phyloP scores from a whole-genome alignment of 106 monocot genomes.

The Apostasia ramifera region DNA sequence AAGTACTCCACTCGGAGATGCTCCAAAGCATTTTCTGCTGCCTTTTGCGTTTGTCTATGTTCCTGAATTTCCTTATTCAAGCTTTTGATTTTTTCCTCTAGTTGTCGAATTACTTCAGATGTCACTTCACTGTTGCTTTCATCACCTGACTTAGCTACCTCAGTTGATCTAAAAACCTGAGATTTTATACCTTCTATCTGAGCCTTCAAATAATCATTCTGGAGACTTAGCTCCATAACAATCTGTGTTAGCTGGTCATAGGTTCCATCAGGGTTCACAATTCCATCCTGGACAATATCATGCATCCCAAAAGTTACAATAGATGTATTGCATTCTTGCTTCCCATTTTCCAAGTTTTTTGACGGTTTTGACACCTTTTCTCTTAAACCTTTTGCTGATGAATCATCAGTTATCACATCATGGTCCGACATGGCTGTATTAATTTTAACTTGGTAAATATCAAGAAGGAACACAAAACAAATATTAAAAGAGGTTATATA shows the following conservation, averaged over 20 bases:
- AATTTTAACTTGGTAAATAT: neutral
- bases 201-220: conserved; percentile 64
- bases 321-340: conserved; percentile 14
- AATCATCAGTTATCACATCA: conserved; percentile 15
- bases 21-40: conserved; percentile 78
- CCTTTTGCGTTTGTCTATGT: conserved; percentile 79
- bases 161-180: conserved; percentile 9
- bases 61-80: conserved; percentile 55
- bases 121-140: conserved; percentile 2
- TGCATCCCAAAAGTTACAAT: conserved; percentile 7
- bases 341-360: conserved; percentile 9
- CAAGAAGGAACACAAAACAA: neutral
- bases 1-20: conserved; percentile 62
- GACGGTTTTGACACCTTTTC: conserved; percentile 5
- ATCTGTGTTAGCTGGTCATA: conserved; percentile 27
- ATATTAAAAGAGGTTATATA: neutral
- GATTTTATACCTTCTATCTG: conserved; percentile 28
- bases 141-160: conserved; percentile 11
- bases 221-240: conserved; percentile 46
- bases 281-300: conserved; percentile 13
- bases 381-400: neutral
- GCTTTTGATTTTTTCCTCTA: conserved; percentile 46
- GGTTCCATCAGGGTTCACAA: conserved; percentile 5
- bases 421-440: conserved; percentile 6
- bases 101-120: conserved; percentile 27